These are phyloP conservation scores for Vickermania spadyakhi DNA, from an alignment of 208 protist species.

Conservation along the genomic window DNA sequence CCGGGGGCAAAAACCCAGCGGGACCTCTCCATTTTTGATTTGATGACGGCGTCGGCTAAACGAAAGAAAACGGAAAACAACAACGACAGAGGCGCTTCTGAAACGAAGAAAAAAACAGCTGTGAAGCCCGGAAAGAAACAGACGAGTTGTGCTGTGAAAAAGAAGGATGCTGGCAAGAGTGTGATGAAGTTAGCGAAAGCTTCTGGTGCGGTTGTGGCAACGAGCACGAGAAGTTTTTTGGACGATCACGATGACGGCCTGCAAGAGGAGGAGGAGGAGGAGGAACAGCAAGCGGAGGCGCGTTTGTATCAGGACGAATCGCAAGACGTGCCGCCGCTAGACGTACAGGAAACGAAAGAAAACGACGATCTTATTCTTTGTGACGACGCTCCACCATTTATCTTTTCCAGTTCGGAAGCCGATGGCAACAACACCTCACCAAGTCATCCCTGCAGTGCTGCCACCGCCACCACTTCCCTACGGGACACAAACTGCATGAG, in stretches of 20 bases:
- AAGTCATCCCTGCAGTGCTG: slow-evolving; percentile 6
- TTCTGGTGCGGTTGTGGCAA: slow-evolving; percentile 22
- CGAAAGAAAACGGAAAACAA: too few species aligned
- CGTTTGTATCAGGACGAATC: neutral
- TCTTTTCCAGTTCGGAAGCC: slow-evolving; percentile 18
- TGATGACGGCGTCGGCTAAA: slow-evolving; percentile 8
- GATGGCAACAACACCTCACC: neutral
- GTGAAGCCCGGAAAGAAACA: too few species aligned
- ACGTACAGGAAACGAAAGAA: slow-evolving; percentile 24
- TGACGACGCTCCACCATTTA: slow-evolving; percentile 60
- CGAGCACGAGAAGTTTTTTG: too few species aligned
- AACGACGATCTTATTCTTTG: slow-evolving; percentile 80
- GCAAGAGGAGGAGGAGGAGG: slow-evolving; percentile 5
- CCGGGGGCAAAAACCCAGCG: slow-evolving; percentile 4
- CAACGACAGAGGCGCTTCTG: too few species aligned
- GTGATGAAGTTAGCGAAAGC: slow-evolving; percentile 63
- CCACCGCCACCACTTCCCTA: neutral
- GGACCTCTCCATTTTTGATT: slow-evolving; percentile 4
- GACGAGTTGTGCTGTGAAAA: too few species aligned
- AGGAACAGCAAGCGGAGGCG: slow-evolving; percentile 8
- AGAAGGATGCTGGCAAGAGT: slow-evolving; percentile 31
- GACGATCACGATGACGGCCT: too few species aligned
- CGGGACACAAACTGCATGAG: slow-evolving; percentile 24
- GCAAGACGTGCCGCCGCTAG: slow-evolving; percentile 12
- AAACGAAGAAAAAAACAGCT: too few species aligned